These are phyloP conservation scores for Leccinum longicurvipes DNA, from an alignment of 768 basidiomycete genomes.

Conservation along the genomic window DNA sequence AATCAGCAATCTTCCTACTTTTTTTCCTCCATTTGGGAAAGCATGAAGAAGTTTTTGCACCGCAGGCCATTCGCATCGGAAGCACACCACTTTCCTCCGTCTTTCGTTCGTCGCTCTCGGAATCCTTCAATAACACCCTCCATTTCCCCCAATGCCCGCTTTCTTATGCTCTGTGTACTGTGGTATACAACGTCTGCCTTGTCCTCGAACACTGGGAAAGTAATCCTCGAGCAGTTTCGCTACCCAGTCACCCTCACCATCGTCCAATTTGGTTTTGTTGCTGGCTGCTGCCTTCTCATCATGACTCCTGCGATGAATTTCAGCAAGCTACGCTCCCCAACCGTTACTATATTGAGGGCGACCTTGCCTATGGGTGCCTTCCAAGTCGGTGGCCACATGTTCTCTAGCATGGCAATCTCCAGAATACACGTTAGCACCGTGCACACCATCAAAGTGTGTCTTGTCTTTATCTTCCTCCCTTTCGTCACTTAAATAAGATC, in stretches of 20 bases:
- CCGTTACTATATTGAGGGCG: conserved; percentile 63
- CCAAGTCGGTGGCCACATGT: conserved; percentile 97
- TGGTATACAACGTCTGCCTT: conserved; percentile 95
- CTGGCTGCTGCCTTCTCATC: conserved; percentile 78
- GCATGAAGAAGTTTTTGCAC: conserved; percentile 16
- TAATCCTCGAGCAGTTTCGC: conserved; percentile 87
- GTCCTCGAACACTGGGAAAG: conserved; percentile 95
- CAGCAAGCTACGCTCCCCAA: conserved; percentile 67
- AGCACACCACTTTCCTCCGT: conserved; percentile 17
- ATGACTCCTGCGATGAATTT: conserved; percentile 74
- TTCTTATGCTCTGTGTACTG: conserved; percentile 78
- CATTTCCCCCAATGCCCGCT: conserved; percentile 40
- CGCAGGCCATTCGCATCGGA: conserved; percentile 14
- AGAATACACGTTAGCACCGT: conserved; percentile 96
- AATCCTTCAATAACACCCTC: conserved; percentile 15
- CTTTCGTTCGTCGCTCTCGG: conserved; percentile 26
- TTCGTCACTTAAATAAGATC: conserved; percentile 2
- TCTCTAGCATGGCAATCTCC: conserved; percentile 96
- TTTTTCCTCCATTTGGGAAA: conserved; percentile 9
- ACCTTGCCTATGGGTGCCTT: conserved; percentile 97
- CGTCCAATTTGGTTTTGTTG: conserved; percentile 95
- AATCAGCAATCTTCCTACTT: conserved; percentile 7
- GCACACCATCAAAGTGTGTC: conserved; percentile 93
- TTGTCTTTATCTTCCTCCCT: background rate
- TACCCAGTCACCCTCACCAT: conserved; percentile 97